Percentiles rank a stretch among this genome's conserved stretches.
These are phyloP conservation scores for Tilletia walkeri DNA, from an alignment of 1,284 basidiomycete species.

Conservation along the genomic window DNA sequence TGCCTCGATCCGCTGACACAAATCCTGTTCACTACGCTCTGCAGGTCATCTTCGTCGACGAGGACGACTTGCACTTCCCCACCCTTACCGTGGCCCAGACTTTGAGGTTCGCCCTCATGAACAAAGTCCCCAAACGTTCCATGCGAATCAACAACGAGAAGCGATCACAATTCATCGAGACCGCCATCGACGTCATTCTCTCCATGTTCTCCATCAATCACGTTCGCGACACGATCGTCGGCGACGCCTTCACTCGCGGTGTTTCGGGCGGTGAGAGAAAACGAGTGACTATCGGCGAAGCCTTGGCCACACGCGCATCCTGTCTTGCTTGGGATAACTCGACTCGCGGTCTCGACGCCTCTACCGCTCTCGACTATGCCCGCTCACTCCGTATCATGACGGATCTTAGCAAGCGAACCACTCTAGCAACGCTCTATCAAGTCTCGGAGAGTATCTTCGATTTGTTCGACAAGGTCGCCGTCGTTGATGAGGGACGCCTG, in stretches of 20 bases:
- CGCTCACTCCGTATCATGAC: slow-evolving; percentile 41
- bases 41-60: slow-evolving; percentile 24
- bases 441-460: slow-evolving; percentile 43
- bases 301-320: slow-evolving; percentile 33
- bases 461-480: slow-evolving; percentile 40
- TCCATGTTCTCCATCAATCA: slow-evolving; percentile 52
- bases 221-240: slow-evolving; percentile 46
- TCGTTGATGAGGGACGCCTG: slow-evolving; percentile 43
- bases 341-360: slow-evolving; percentile 44
- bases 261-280: slow-evolving; percentile 47
- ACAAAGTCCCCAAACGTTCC: slow-evolving; percentile 35
- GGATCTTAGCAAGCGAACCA: slow-evolving; percentile 43
- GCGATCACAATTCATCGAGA: slow-evolving; percentile 38
- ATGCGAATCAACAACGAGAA: slow-evolving; percentile 32
- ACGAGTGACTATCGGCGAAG: slow-evolving; percentile 43
- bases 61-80: slow-evolving; percentile 46
- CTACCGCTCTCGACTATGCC: slow-evolving; percentile 46
- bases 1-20: slow-evolving; percentile 22
- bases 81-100: slow-evolving; percentile 47
- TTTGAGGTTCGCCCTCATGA: slow-evolving; percentile 34
- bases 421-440: slow-evolving; percentile 47
- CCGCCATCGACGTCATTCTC: slow-evolving; percentile 36
- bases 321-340: slow-evolving; percentile 45
- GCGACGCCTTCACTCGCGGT: slow-evolving; percentile 42
- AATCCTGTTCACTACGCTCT: background rate